Conservation (phyloP, 139 green algal genomes). For the Pedinophyceae sp. region DNA sequence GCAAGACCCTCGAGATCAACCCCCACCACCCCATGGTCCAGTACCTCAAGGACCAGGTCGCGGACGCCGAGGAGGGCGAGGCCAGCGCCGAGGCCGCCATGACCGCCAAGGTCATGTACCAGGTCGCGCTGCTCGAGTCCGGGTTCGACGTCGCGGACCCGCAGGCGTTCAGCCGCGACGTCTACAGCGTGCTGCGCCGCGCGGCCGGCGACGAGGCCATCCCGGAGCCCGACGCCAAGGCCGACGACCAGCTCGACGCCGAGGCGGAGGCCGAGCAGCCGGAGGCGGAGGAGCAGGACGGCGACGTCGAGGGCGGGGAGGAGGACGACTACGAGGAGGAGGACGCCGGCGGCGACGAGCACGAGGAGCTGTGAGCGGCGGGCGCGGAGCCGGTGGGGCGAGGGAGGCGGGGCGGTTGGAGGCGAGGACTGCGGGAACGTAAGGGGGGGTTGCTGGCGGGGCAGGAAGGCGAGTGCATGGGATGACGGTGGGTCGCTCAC, state of each 20-base stretch:
- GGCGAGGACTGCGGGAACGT: too few relatives aligned
- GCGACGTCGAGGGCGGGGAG: neutral
- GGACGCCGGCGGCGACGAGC: too few relatives aligned
- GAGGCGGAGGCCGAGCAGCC: constrained; percentile 8
- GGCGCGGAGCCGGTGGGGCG: too few relatives aligned
- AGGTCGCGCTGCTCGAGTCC: constrained; percentile 79
- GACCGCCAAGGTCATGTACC: constrained; percentile 68
- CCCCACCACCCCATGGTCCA: constrained; percentile 78
- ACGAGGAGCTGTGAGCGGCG: too few relatives aligned
- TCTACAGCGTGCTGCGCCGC: constrained; percentile 14
- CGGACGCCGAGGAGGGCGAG: constrained; percentile 21
- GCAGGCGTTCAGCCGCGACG: constrained; percentile 24
- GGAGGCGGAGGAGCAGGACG: neutral
- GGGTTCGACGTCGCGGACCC: constrained; percentile 62
- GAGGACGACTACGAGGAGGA: neutral
- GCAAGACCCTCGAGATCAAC: constrained; percentile 89
- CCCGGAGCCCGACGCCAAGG: too few relatives aligned
- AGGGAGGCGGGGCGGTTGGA: too few relatives aligned
- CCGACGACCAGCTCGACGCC: too few relatives aligned
- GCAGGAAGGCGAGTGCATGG: too few relatives aligned
- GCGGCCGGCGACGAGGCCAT: constrained; percentile 25
- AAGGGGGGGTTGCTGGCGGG: too few relatives aligned
- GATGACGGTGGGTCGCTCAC: too few relatives aligned
- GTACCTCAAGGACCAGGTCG: constrained; percentile 56
- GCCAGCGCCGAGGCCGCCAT: constrained; percentile 7